Evolutionary conservation across 2,329 filamentous ascomycete species (phyloP).

Genomic region (Dryadomyces quercus-mongolicae): DNA sequence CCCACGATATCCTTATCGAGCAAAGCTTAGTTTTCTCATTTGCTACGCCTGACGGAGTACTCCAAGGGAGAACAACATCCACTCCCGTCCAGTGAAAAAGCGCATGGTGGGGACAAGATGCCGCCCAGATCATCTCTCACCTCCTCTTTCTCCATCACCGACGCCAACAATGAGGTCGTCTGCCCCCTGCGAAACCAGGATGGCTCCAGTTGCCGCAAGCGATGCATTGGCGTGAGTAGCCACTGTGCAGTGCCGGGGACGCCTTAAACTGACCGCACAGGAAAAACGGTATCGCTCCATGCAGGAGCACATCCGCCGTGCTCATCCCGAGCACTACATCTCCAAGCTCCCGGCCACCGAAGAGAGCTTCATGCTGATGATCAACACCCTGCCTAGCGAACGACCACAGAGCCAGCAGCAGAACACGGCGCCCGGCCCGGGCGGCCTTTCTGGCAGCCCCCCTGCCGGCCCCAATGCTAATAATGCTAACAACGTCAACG

Average conservation of each 20-base stretch:
- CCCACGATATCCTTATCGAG: not conserved
- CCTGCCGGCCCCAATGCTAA: not conserved
- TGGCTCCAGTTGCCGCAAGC: slow-evolving; percentile 91
- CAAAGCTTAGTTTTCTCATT: not conserved
- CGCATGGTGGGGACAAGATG: slow-evolving; percentile 61
- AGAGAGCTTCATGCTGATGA: slow-evolving; percentile 95
- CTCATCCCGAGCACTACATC: slow-evolving; percentile 94
- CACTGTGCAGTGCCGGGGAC: not conserved
- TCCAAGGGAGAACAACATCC: not conserved
- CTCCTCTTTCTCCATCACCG: slow-evolving; percentile 82
- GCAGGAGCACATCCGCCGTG: slow-evolving; percentile 97
- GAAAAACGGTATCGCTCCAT: slow-evolving; percentile 70
- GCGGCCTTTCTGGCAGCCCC: slow-evolving; percentile 3
- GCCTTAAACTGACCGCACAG: slow-evolving; percentile 11
- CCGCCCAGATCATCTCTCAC: slow-evolving; percentile 79
- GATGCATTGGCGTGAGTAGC: slow-evolving; percentile 88
- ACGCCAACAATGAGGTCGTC: slow-evolving; percentile 90
- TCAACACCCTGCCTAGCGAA: slow-evolving; percentile 65
- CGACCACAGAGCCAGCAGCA: slow-evolving; percentile 21
- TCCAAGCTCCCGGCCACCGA: slow-evolving; percentile 95
- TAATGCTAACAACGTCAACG: not conserved
- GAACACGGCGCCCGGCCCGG: slow-evolving; percentile 18
- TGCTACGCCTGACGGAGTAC: not conserved
- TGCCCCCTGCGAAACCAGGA: slow-evolving; percentile 94
- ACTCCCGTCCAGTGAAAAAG: slow-evolving; percentile 8